These are phyloP conservation scores for Boletellus ananiceps DNA, from an alignment of 768 basidiomycete species.

Conservation along the genomic window DNA sequence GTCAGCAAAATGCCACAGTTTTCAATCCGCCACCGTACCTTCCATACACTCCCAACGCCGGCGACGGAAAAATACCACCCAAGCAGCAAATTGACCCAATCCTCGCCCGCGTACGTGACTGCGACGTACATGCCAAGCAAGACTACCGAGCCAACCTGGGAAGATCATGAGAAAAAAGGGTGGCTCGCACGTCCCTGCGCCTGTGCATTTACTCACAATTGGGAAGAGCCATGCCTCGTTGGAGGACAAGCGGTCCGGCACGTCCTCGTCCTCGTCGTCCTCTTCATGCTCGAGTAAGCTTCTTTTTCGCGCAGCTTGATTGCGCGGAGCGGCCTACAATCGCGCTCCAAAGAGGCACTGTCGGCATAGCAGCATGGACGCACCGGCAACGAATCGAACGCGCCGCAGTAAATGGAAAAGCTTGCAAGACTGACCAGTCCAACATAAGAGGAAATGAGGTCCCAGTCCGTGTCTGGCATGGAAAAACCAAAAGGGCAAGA, in stretches of 20 bases:
- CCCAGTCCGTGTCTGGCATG: constrained; percentile 42
- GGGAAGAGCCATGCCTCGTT: constrained; percentile 75
- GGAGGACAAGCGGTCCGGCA: constrained; percentile 57
- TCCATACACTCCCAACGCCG: constrained; percentile 65
- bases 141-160: constrained; percentile 62
- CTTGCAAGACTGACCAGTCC: constrained; percentile 65
- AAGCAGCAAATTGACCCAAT: constrained; percentile 80
- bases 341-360: neutral
- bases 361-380: constrained; percentile 21
- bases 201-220: constrained; percentile 44
- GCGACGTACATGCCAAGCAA: constrained; percentile 66
- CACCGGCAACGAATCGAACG: constrained; percentile 65
- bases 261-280: constrained; percentile 52
- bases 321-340: constrained; percentile 8
- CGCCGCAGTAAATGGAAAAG: constrained; percentile 64
- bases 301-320: neutral
- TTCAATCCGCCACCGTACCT: constrained; percentile 32
- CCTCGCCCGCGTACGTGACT: constrained; percentile 71
- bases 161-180: neutral
- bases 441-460: constrained; percentile 60
- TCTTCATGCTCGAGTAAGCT: constrained; percentile 40
- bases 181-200: neutral
- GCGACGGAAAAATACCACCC: constrained; percentile 69
- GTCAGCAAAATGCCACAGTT: neutral
- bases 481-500: neutral